phyloP scores from a whole-genome alignment of 73 alveolate species.

The Paramecium sonneborni region DNA sequence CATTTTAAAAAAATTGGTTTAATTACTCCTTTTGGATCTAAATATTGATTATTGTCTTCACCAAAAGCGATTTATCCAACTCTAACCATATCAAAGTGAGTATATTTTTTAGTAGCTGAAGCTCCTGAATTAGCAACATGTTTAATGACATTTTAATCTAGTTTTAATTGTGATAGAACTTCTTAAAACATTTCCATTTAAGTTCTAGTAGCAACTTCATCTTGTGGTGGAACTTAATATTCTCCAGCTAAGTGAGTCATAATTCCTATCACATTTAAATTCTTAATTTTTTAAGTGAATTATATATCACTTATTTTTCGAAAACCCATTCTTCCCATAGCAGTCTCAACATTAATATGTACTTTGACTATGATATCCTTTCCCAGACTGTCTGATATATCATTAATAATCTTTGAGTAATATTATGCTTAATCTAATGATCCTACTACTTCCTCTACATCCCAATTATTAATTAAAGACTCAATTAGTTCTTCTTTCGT shows the following conservation, averaged over 20 bases:
- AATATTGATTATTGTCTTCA: background rate
- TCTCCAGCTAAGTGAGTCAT: background rate
- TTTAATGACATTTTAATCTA: background rate
- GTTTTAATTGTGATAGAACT: background rate
- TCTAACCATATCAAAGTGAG: slow-evolving; percentile 14
- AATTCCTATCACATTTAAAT: background rate
- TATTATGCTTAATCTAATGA: background rate
- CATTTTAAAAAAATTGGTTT: background rate
- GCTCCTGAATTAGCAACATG: slow-evolving; percentile 26
- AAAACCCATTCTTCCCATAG: slow-evolving; percentile 18
- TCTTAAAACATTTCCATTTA: background rate
- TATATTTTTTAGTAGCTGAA: background rate
- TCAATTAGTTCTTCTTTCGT: background rate
- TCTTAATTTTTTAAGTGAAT: background rate
- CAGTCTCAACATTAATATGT: background rate
- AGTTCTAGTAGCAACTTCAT: background rate
- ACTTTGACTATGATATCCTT: background rate
- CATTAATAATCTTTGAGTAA: background rate
- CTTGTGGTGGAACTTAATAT: background rate
- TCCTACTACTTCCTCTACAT: background rate
- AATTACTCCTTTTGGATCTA: background rate
- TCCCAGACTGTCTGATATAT: background rate
- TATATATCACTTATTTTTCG: background rate
- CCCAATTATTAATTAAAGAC: background rate
- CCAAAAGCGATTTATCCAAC: background rate